phyloP scores from a whole-genome alignment of 306 rosid genomes.

The Sphenostylis stenocarpa region DNA sequence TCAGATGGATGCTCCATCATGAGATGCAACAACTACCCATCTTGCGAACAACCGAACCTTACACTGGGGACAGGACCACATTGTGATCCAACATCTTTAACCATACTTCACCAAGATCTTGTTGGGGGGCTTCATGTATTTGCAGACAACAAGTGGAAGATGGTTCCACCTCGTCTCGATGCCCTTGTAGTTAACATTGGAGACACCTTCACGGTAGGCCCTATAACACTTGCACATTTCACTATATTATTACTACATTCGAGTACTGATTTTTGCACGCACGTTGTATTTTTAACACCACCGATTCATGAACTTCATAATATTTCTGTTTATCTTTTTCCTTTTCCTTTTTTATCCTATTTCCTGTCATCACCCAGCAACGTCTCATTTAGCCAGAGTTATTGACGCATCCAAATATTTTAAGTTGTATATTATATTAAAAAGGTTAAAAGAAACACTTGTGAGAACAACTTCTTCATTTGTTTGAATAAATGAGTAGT shows the following conservation, averaged over 20 bases:
- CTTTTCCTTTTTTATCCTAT: not conserved
- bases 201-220: constrained; percentile 63
- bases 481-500: too few relatives aligned
- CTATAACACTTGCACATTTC: not conserved
- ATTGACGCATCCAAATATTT: not conserved
- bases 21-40: constrained; percentile 82
- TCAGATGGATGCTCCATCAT: constrained; percentile 60
- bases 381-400: not conserved
- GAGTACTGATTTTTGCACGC: not conserved
- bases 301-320: not conserved
- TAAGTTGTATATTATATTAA: not conserved
- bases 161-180: constrained; percentile 47
- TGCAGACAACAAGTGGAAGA: constrained; percentile 53
- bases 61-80: constrained; percentile 82
- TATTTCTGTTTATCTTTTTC: not conserved
- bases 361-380: not conserved
- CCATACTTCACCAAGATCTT: constrained; percentile 74
- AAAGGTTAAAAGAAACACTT: too few relatives aligned
- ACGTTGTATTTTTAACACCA: not conserved
- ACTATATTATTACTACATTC: not conserved
- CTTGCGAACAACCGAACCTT: constrained; percentile 49
- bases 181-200: constrained; percentile 77
- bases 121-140: constrained; percentile 79
- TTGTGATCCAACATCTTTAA: constrained; percentile 75
- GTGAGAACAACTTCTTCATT: too few relatives aligned